Percentiles rank a stretch among this genome's conserved stretches.
phyloP scores from a whole-genome alignment of 2,329 filamentous ascomycete genomes.

The Coniochaeta ligniaria region DNA sequence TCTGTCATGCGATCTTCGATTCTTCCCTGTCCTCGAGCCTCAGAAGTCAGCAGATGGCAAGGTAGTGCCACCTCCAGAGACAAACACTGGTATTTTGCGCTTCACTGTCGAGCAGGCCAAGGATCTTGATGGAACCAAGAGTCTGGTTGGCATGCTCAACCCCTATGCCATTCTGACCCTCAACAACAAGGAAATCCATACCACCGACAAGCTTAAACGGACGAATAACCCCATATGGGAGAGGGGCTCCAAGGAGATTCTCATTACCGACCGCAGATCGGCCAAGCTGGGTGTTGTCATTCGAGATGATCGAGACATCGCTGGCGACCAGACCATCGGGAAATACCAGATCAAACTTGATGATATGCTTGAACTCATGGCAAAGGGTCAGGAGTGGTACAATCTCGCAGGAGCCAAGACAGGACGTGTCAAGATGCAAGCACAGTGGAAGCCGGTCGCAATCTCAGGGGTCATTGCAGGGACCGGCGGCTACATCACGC shows the following conservation, averaged over 20 bases:
- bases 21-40: conserved; percentile 85
- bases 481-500: conserved; percentile 84
- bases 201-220: conserved; percentile 87
- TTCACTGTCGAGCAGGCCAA: conserved; percentile 96
- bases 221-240: conserved; percentile 98
- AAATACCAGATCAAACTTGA: conserved; percentile 94
- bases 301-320: conserved; percentile 89
- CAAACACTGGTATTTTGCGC: conserved; percentile 86
- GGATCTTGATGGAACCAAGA: conserved; percentile 88
- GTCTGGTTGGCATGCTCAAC: conserved; percentile 82
- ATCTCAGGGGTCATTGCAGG: conserved; percentile 70
- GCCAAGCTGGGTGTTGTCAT: conserved; percentile 87
- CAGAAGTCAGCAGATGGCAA: conserved; percentile 69
- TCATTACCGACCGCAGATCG: conserved; percentile 88
- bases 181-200: conserved; percentile 86
- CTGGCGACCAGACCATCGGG: conserved; percentile 75
- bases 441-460: conserved; percentile 93
- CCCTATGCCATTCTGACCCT: conserved; percentile 84
- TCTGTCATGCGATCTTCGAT: conserved; percentile 75
- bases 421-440: conserved; percentile 81
- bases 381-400: conserved; percentile 95
- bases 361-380: conserved; percentile 84
- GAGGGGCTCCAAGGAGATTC: conserved; percentile 84
- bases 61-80: conserved; percentile 73
- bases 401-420: conserved; percentile 73